Evolutionary conservation across 768 basidiomycete species (phyloP).

Genomic region (Suillus fuscotomentosus): DNA sequence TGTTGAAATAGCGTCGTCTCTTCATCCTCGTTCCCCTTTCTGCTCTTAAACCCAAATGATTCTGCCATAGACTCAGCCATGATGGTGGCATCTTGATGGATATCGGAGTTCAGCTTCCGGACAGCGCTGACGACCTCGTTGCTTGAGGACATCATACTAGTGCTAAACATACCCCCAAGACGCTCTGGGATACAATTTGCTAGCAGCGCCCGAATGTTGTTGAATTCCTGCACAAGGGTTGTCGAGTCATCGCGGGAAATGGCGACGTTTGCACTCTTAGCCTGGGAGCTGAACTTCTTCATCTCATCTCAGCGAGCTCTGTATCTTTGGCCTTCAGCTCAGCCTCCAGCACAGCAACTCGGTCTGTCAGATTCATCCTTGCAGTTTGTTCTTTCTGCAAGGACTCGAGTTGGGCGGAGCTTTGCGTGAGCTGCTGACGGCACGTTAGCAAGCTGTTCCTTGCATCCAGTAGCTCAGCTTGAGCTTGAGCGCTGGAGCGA

Average conservation of each 20-base stretch:
- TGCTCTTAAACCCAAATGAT: constrained; percentile 29
- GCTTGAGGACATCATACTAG: constrained; percentile 30
- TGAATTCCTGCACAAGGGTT: constrained; percentile 25
- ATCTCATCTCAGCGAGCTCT: constrained; percentile 4
- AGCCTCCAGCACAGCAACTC: constrained; percentile 3
- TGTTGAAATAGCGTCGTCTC: constrained; percentile 18
- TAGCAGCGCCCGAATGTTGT: neutral
- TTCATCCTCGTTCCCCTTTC: constrained; percentile 16
- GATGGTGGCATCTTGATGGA: constrained; percentile 46
- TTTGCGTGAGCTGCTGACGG: constrained; percentile 18
- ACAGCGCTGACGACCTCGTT: constrained; percentile 46
- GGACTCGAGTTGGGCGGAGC: constrained; percentile 14
- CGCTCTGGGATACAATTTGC: constrained; percentile 33
- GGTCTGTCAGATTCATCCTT: constrained; percentile 6
- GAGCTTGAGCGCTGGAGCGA: constrained; percentile 16
- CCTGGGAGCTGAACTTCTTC: constrained; percentile 18
- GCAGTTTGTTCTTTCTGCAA: constrained; percentile 18
- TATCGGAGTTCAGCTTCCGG: constrained; percentile 45
- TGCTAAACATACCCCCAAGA: constrained; percentile 41
- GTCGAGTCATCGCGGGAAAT: constrained; percentile 30
- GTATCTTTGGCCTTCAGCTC: constrained; percentile 11
- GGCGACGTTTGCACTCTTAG: constrained; percentile 18
- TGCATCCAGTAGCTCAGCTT: constrained; percentile 20
- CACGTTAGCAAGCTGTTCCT: constrained; percentile 19
- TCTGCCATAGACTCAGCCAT: constrained; percentile 50